These are phyloP conservation scores for Endoconidiophora laricicola DNA, from an alignment of 2,329 filamentous ascomycete species.

Conservation along the genomic window DNA sequence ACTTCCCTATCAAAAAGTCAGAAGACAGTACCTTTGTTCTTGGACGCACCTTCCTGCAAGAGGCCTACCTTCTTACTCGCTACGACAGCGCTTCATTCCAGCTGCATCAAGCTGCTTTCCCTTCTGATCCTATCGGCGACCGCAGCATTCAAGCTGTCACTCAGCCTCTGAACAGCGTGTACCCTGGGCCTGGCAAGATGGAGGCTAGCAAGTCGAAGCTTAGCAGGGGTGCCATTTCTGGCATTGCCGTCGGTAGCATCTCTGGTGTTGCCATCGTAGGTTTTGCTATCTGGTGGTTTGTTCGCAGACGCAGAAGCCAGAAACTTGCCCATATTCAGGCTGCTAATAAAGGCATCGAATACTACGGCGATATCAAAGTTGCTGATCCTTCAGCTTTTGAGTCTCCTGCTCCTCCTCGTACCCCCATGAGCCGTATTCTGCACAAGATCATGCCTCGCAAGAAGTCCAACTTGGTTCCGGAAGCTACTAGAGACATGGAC, in stretches of 20 bases:
- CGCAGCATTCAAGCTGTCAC: constrained; percentile 20
- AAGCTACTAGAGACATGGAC: constrained; percentile 14
- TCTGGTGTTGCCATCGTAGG: constrained; percentile 21
- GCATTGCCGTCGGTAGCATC: constrained; percentile 28
- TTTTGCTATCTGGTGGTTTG: constrained; percentile 21
- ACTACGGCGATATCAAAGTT: too few species aligned
- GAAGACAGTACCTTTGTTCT: constrained; percentile 40
- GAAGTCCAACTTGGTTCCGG: constrained; percentile 15
- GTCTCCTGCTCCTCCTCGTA: constrained; percentile 18
- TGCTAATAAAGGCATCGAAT: too few species aligned
- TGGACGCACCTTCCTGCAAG: constrained; percentile 53
- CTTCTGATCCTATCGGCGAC: constrained; percentile 27
- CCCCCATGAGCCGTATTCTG: constrained; percentile 26
- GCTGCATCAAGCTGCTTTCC: constrained; percentile 37
- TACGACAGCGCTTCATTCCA: constrained; percentile 38
- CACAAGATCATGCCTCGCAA: constrained; percentile 26
- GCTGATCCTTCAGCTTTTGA: too few species aligned
- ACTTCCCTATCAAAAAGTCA: constrained; percentile 49
- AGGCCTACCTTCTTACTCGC: constrained; percentile 42
- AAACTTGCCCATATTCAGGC: background rate
- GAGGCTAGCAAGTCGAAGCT: constrained; percentile 17
- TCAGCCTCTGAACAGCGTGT: constrained; percentile 29
- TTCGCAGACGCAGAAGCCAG: constrained; percentile 21
- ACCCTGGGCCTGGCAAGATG: constrained; percentile 23
- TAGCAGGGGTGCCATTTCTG: constrained; percentile 26